These are phyloP conservation scores for Fusarium paranaense DNA, from an alignment of 2,329 filamentous ascomycete genomes.

Conservation along the genomic window DNA sequence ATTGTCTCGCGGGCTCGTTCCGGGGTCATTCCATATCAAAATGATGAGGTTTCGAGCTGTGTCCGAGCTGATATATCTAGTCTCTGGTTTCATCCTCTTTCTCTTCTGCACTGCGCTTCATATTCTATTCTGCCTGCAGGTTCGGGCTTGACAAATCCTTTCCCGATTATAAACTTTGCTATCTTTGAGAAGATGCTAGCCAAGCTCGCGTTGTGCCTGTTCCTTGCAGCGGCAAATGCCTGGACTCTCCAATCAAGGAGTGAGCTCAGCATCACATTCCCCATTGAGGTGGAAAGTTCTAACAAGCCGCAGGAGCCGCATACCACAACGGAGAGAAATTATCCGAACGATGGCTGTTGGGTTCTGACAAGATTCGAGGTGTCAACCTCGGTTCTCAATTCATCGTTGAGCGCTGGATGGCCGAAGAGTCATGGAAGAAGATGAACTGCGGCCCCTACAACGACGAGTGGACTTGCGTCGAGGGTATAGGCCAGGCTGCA, in stretches of 20 bases:
- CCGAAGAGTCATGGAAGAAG: slow-evolving; percentile 29
- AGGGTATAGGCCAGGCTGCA: slow-evolving; percentile 37
- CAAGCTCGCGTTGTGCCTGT: background rate
- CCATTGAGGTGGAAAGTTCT: background rate
- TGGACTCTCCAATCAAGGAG: slow-evolving; percentile 17
- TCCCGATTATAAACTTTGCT: background rate
- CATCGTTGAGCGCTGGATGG: slow-evolving; percentile 46
- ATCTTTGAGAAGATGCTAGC: background rate
- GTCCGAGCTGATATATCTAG: background rate
- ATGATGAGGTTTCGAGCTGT: background rate
- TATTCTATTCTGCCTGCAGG: background rate
- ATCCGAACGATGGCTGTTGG: slow-evolving; percentile 24
- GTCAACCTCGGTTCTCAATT: slow-evolving; percentile 45
- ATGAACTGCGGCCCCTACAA: slow-evolving; percentile 43
- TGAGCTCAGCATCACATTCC: too few relatives aligned
- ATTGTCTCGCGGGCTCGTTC: background rate
- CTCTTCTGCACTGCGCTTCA: background rate
- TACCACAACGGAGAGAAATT: background rate
- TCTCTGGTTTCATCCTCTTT: background rate
- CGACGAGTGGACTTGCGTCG: slow-evolving; percentile 43
- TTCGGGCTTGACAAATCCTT: background rate
- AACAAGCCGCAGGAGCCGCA: background rate
- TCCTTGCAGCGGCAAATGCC: background rate
- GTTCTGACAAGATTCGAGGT: slow-evolving; percentile 34
- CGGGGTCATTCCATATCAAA: background rate